Conservation (phyloP, 2,329 filamentous ascomycete genomes). For the Phyllosticta paracitricarpa region DNA sequence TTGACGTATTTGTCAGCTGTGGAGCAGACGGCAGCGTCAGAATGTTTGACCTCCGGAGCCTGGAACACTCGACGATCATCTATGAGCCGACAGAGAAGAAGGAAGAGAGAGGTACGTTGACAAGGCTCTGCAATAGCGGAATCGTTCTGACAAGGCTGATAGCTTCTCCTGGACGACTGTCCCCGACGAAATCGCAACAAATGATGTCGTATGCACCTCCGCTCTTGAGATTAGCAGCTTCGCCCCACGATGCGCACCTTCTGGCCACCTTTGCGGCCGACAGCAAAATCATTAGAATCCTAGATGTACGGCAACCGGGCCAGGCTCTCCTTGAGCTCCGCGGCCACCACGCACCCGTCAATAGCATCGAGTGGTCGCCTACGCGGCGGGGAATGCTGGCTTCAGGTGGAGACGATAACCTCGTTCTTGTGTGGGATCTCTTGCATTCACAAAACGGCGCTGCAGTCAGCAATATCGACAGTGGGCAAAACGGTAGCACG, state of each 20-base stretch:
- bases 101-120: conserved; percentile 34
- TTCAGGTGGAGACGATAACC: conserved; percentile 82
- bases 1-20: conserved; percentile 98
- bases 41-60: conserved; percentile 94
- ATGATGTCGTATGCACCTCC: conserved; percentile 57
- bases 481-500: conserved; percentile 16
- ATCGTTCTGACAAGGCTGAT: neutral
- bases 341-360: conserved; percentile 75
- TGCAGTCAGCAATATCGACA: conserved; percentile 36
- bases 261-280: conserved; percentile 96
- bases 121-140: conserved; percentile 11
- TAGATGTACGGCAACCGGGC: conserved; percentile 91
- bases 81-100: conserved; percentile 89
- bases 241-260: conserved; percentile 88
- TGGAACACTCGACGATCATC: conserved; percentile 98
- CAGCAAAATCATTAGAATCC: conserved; percentile 82
- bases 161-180: conserved; percentile 46
- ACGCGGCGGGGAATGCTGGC: conserved; percentile 77
- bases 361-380: conserved; percentile 94
- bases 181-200: conserved; percentile 66
- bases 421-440: conserved; percentile 90
- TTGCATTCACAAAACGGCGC: conserved; percentile 54
- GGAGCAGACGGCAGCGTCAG: conserved; percentile 94
- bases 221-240: conserved; percentile 73
- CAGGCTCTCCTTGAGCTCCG: conserved; percentile 89